These are phyloP conservation scores for Aspergillus biplanus DNA, from an alignment of 495 filamentous ascomycete species.

Conservation along the genomic window DNA sequence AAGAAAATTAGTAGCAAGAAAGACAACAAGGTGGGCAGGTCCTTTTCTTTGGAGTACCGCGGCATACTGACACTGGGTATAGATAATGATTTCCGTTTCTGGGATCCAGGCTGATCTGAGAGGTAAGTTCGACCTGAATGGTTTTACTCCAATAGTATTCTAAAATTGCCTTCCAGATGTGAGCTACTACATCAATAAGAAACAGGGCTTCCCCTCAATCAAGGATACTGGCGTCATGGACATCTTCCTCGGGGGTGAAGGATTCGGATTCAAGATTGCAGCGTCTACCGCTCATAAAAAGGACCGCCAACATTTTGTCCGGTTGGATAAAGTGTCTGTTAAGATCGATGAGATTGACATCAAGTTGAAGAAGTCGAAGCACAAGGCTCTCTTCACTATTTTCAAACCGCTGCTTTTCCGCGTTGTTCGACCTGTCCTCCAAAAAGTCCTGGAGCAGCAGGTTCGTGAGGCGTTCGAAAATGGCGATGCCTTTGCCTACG, in stretches of 20 bases:
- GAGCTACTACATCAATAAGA: slow-evolving; percentile 93
- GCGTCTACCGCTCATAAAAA: slow-evolving; percentile 78
- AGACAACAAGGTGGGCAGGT: slow-evolving; percentile 67
- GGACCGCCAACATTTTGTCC: slow-evolving; percentile 85
- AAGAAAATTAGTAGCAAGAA: slow-evolving; percentile 80
- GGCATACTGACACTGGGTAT: not conserved
- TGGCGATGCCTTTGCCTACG: slow-evolving; percentile 69
- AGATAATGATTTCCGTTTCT: slow-evolving; percentile 74
- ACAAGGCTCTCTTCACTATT: slow-evolving; percentile 86
- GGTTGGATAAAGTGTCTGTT: slow-evolving; percentile 86
- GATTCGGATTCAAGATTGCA: slow-evolving; percentile 90
- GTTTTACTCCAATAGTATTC: slow-evolving; percentile 2
- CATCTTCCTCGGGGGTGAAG: slow-evolving; percentile 83
- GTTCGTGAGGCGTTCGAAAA: slow-evolving; percentile 77
- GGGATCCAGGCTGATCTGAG: slow-evolving; percentile 70
- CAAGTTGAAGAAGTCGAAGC: slow-evolving; percentile 90
- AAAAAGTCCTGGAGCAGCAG: slow-evolving; percentile 86
- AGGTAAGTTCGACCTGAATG: slow-evolving; percentile 9
- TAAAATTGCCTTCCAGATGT: slow-evolving; percentile 58
- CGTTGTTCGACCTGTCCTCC: slow-evolving; percentile 78
- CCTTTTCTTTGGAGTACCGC: not conserved
- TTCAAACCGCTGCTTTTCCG: slow-evolving; percentile 89
- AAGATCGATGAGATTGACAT: slow-evolving; percentile 84
- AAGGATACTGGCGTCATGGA: slow-evolving; percentile 90
- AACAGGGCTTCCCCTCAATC: slow-evolving; percentile 91